Percentiles rank a stretch among this genome's conserved stretches.
Conservation (phyloP, 2,329 filamentous ascomycete species). For the Colletotrichum camelliae region DNA sequence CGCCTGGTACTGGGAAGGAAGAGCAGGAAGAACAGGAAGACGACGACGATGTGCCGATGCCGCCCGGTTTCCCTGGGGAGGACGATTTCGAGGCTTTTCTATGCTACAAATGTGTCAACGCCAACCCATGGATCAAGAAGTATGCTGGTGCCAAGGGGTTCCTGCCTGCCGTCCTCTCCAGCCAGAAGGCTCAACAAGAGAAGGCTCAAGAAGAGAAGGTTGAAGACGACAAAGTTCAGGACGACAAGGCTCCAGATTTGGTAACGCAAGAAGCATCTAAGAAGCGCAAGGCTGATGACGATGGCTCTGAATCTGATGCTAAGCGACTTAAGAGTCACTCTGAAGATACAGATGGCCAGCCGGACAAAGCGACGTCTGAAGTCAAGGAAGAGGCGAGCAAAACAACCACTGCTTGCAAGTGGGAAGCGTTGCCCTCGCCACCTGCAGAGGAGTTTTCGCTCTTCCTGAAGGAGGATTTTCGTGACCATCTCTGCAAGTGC, state of each 20-base stretch:
- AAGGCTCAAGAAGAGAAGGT: slow-evolving; percentile 19
- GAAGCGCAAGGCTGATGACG: slow-evolving; percentile 72
- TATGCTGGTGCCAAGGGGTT: slow-evolving; percentile 86
- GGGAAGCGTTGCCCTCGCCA: slow-evolving; percentile 60
- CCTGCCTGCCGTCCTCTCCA: slow-evolving; percentile 70
- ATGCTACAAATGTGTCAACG: slow-evolving; percentile 91
- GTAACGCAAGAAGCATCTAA: slow-evolving; percentile 41
- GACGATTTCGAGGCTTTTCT: slow-evolving; percentile 90
- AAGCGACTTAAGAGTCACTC: slow-evolving; percentile 61
- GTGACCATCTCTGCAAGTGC: slow-evolving; percentile 83
- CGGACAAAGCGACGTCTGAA: not conserved
- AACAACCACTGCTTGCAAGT: slow-evolving; percentile 58
- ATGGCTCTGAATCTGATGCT: slow-evolving; percentile 38
- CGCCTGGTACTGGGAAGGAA: slow-evolving; percentile 16
- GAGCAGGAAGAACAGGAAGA: slow-evolving; percentile 38
- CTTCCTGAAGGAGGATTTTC: slow-evolving; percentile 82
- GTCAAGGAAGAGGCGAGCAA: slow-evolving; percentile 14
- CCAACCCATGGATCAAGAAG: slow-evolving; percentile 88
- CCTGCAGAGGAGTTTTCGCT: slow-evolving; percentile 72
- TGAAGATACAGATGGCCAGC: slow-evolving; percentile 23
- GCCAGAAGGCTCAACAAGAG: slow-evolving; percentile 26
- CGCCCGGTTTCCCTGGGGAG: slow-evolving; percentile 86
- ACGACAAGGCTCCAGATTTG: not conserved
- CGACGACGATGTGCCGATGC: slow-evolving; percentile 70
- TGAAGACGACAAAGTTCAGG: slow-evolving; percentile 12